phyloP scores from a whole-genome alignment of 441 rosid genomes.

The Metrosideros polymorpha region DNA sequence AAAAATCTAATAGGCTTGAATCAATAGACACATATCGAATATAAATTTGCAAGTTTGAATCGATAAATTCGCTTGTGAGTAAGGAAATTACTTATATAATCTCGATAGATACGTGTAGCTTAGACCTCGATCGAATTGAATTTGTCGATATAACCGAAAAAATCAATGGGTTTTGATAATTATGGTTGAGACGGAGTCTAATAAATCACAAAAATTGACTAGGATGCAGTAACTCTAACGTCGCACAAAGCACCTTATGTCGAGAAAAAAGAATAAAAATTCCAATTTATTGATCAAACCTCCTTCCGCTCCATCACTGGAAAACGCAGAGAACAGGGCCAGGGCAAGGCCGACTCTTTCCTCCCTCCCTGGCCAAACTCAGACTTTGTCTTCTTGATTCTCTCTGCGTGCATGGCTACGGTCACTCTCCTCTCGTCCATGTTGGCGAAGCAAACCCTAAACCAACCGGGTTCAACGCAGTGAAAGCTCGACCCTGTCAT shows the following conservation, averaged over 20 bases:
- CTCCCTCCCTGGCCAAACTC: neutral
- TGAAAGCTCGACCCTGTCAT: constrained; percentile 52
- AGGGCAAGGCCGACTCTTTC: neutral
- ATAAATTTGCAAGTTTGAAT: too few species aligned
- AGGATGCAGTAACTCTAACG: too few species aligned
- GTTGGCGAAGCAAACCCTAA: constrained; percentile 50
- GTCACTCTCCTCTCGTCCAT: constrained; percentile 28
- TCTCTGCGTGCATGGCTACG: constrained; percentile 22
- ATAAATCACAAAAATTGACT: too few species aligned
- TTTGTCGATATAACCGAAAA: too few species aligned
- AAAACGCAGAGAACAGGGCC: neutral
- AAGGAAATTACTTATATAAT: too few species aligned
- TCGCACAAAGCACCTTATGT: neutral
- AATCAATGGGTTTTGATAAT: too few species aligned
- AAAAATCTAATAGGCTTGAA: too few species aligned
- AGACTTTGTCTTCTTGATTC: neutral
- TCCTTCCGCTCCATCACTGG: neutral
- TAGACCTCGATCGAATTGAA: neutral
- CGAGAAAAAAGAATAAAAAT: neutral
- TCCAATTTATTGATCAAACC: neutral
- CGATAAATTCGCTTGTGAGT: too few species aligned
- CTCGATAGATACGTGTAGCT: too few species aligned
- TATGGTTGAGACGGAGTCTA: neutral
- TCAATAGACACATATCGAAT: too few species aligned
- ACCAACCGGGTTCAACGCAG: constrained; percentile 60